Percentiles rank a stretch among this genome's conserved stretches.
phyloP scores from a whole-genome alignment of 306 rosid genomes.

The Trichosanthes truncata region DNA sequence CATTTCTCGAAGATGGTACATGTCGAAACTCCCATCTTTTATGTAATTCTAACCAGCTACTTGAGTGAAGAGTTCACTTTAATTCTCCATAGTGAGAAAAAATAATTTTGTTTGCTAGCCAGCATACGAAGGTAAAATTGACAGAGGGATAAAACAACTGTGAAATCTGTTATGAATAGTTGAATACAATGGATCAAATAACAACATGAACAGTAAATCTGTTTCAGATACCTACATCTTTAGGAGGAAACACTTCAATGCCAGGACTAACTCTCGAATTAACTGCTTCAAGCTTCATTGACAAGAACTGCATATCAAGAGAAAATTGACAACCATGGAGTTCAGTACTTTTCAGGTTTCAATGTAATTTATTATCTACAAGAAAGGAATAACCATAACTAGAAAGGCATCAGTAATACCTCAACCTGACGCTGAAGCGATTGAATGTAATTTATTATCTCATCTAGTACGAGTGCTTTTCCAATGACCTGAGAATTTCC shows the following conservation, averaged over 20 bases:
- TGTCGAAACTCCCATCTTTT: not conserved
- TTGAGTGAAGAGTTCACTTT: not conserved
- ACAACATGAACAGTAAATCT: not conserved
- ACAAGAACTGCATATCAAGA: conserved; percentile 58
- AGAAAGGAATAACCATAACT: conserved; percentile 3
- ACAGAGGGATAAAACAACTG: not conserved
- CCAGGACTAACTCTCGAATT: conserved; percentile 59
- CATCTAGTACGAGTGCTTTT: conserved; percentile 87
- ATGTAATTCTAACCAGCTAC: not conserved
- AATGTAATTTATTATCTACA: not conserved
- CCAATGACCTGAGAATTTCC: conserved; percentile 64
- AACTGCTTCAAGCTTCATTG: conserved; percentile 93
- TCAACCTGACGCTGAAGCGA: conserved; percentile 87
- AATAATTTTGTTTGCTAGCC: not conserved
- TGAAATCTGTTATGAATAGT: not conserved
- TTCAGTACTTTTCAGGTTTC: not conserved
- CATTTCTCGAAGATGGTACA: not conserved
- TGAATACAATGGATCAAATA: not conserved
- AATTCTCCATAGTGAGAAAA: not conserved
- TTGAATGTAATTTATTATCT: conserved; percentile 90
- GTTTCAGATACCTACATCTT: conserved; percentile 48
- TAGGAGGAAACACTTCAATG: conserved; percentile 63
- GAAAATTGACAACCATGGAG: not conserved
- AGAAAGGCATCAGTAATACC: conserved; percentile 28
- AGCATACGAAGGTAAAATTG: not conserved